Percentiles rank a stretch among this genome's conserved stretches.
Evolutionary conservation across 257 asterid species (phyloP).

Genomic region (Paraleonurus japonicus): DNA sequence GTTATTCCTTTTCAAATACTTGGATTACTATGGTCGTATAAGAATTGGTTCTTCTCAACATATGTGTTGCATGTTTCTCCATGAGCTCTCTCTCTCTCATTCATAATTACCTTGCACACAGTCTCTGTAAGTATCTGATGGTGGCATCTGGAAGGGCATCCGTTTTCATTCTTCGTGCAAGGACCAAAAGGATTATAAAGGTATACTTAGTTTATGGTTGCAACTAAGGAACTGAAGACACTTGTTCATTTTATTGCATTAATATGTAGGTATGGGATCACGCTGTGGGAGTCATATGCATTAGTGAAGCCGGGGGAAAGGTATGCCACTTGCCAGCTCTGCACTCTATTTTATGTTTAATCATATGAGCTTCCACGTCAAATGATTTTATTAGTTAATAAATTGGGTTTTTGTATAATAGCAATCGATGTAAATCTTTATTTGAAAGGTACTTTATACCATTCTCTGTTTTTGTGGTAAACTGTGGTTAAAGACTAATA

Average conservation of each 20-base stretch:
- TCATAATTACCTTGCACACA: constrained; percentile 29
- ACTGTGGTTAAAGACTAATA: not conserved
- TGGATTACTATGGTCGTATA: not conserved
- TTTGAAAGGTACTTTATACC: not conserved
- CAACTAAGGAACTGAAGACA: constrained; percentile 15
- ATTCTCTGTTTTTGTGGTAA: not conserved
- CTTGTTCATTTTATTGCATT: constrained; percentile 26
- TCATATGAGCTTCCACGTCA: constrained; percentile 8
- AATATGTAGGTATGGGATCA: constrained; percentile 86
- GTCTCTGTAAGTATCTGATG: constrained; percentile 87
- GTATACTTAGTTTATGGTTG: constrained; percentile 29
- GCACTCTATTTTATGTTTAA: not conserved
- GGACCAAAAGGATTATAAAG: constrained; percentile 49
- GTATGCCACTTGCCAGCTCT: constrained; percentile 35
- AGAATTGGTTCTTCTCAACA: not conserved
- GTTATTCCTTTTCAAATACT: constrained; percentile 6
- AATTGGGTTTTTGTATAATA: not conserved
- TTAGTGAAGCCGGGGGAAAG: constrained; percentile 94
- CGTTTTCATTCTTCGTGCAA: constrained; percentile 57
- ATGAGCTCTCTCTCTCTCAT: not conserved
- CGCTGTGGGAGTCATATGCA: constrained; percentile 85
- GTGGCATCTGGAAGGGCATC: constrained; percentile 94
- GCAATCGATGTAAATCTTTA: not conserved
- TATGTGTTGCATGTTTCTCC: not conserved
- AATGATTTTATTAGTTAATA: not conserved